phyloP scores from a whole-genome alignment of 164 flowering plant genomes.

The Cinnamomum chago region DNA sequence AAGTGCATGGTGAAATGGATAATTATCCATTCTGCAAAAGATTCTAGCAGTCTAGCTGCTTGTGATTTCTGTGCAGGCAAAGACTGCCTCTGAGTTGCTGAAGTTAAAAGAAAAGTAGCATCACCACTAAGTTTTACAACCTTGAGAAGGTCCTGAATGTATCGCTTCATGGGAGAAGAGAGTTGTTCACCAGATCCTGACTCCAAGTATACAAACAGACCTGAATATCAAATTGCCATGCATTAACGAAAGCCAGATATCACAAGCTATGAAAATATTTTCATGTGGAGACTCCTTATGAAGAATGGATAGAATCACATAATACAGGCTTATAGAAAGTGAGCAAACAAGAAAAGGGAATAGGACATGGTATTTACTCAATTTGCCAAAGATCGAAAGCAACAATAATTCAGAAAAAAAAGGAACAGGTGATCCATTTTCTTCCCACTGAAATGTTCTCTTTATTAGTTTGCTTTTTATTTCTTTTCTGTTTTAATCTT shows the following conservation, averaged over 20 bases:
- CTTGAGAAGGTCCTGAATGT: constrained; percentile 71
- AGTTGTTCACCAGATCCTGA: constrained; percentile 69
- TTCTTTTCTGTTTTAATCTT: too few relatives aligned
- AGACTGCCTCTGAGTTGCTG: background rate
- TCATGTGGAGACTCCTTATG: background rate
- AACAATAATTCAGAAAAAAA: background rate
- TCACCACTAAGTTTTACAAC: constrained; percentile 22
- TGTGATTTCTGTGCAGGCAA: background rate
- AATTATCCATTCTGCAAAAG: background rate
- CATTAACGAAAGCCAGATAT: background rate
- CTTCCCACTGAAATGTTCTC: background rate
- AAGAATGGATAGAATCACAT: background rate
- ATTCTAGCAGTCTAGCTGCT: too few relatives aligned
- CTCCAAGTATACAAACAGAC: constrained; percentile 54
- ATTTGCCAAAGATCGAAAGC: background rate
- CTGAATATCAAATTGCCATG: constrained; percentile 27
- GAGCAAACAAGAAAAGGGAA: background rate
- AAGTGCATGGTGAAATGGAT: background rate
- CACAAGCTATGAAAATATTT: background rate
- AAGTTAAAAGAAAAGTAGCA: background rate
- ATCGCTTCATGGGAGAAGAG: constrained; percentile 48
- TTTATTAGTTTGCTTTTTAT: background rate
- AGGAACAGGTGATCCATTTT: background rate
- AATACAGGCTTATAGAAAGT: background rate
- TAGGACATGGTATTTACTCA: background rate